These are phyloP conservation scores for Serendipita sp. DNA, from an alignment of 768 basidiomycete species.

Conservation along the genomic window DNA sequence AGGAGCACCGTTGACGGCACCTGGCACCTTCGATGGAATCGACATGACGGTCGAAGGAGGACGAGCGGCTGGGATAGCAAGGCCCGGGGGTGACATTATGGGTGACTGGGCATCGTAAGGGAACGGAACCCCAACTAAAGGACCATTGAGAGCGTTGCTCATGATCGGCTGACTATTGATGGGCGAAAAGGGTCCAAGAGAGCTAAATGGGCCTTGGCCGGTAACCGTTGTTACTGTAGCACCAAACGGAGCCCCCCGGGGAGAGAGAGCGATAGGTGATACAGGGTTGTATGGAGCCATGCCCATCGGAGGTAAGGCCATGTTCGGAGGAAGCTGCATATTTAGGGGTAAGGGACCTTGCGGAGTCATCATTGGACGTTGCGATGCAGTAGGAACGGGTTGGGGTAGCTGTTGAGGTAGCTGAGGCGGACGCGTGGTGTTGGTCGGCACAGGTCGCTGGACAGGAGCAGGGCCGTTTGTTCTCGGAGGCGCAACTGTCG, in stretches of 20 bases:
- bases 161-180: constrained; percentile 25
- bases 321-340: constrained; percentile 29
- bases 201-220: constrained; percentile 21
- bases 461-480: neutral
- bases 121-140: constrained; percentile 25
- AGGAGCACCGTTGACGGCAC: neutral
- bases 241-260: constrained; percentile 30
- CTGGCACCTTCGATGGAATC: neutral
- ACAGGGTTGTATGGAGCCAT: constrained; percentile 15
- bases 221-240: too few species aligned
- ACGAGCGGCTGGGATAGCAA: neutral
- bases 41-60: neutral
- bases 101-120: constrained; percentile 5
- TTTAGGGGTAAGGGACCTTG: constrained; percentile 30
- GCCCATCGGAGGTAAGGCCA: constrained; percentile 31
- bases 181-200: constrained; percentile 34
- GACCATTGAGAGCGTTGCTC: constrained; percentile 32
- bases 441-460: neutral
- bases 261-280: constrained; percentile 36
- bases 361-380: constrained; percentile 36
- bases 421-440: neutral
- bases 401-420: constrained; percentile 4
- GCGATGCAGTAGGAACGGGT: constrained; percentile 17
- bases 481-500: neutral
- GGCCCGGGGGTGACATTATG: neutral